Base-by-base conservation (phyloP, 345 rosid genomes). In the Euphorbia peplus region DNA sequence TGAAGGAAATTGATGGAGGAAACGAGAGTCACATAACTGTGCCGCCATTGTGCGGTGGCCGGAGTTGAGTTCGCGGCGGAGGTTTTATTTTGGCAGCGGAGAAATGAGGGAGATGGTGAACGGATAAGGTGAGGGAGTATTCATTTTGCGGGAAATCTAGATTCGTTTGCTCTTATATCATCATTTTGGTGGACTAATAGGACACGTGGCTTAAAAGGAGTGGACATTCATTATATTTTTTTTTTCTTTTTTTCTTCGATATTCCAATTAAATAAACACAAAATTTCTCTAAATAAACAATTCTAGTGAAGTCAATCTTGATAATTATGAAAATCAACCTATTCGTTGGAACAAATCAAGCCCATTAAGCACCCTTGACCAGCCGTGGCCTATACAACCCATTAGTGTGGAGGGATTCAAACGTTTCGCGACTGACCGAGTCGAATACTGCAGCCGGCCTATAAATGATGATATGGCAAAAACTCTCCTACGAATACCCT, bases 21-120 rank as follows among this genome's bases (percentile, higher is more conserved):
- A 58, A 30, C 74, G 72, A 8, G 60, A 29, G 53, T 84, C 84
- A 26, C 80, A 80, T 16, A 84, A 70, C 9, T 76, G 78, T 14
- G 84, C 79, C 61, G 79, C 87, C 91, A 85, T 88, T 59, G 44
- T 60, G 22, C 39, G 21, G 8, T 63, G 18, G 7, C n/a, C 3
- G 13, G 13, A 14, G 32, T 24, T 42, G 3, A 44, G 44, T 44
- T 11, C 18, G 55, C 10, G 48, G 65, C 39, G 65, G 51, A 47
- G 19, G 15, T 29, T 19, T n/a, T 26, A 19, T 53, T 22, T 0
- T 22, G 51, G 22, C 29, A 24, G 56, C 24, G 18, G 26, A 39
- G 5, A 0, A 16, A 14, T 6, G 16, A 50, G 14, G 24, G 16
- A 11, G 13, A 4, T 6, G 35, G 13, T 18, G 24, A 11, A 9